Evolutionary conservation across 805 yeast genomes (phyloP).

Genomic region (Ascoidea rubescens): DNA sequence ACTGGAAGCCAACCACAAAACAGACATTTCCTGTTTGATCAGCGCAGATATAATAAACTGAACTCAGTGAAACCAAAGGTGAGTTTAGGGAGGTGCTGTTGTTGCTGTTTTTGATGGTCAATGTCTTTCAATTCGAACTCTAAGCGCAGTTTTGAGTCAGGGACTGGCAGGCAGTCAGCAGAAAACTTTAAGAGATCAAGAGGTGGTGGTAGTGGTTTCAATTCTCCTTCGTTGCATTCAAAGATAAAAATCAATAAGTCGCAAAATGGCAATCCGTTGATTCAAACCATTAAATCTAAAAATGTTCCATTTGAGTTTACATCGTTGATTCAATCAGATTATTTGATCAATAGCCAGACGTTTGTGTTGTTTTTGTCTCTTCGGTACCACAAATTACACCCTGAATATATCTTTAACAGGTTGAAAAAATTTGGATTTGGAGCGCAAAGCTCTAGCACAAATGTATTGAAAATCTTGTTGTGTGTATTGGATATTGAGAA

Average conservation of each 20-base stretch:
- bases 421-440: slow-evolving; percentile 21
- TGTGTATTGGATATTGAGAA: slow-evolving; percentile 56
- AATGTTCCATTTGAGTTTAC: slow-evolving; percentile 39
- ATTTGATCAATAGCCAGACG: slow-evolving; percentile 42
- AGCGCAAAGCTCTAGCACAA: slow-evolving; percentile 18
- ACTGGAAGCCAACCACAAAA: no score
- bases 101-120: no score
- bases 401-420: slow-evolving; percentile 56
- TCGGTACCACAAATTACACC: slow-evolving; percentile 62
- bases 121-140: no score
- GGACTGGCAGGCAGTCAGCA: no score
- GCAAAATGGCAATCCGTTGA: slow-evolving; percentile 62
- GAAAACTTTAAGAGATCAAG: no score
- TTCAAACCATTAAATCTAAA: slow-evolving; percentile 30
- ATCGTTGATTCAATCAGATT: slow-evolving; percentile 40
- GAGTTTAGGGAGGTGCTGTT: no score
- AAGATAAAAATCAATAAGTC: slow-evolving; percentile 32
- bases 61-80: no score
- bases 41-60: no score
- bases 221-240: background rate
- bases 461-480: slow-evolving; percentile 37
- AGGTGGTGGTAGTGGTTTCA: no score
- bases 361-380: slow-evolving; percentile 50
- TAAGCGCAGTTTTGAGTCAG: no score
- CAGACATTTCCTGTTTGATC: no score